Percentiles rank a stretch among this genome's conserved stretches.
These are phyloP conservation scores for Leishmania aethiopica DNA, from an alignment of 208 protist genomes.

Conservation along the genomic window DNA sequence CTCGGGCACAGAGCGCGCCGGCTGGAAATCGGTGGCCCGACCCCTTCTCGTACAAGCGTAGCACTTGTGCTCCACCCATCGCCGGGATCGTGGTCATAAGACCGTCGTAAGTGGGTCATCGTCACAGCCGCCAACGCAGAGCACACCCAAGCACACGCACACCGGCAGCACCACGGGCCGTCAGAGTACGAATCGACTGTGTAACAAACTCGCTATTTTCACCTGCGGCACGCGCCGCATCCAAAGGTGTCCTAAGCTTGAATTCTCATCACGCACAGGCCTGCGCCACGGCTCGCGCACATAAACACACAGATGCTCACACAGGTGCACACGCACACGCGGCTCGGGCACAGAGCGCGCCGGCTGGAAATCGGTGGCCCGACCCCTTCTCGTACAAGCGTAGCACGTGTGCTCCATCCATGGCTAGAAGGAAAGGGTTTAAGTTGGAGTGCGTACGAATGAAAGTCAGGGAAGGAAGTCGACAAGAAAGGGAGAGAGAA, in stretches of 20 bases:
- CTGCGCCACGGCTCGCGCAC: neutral
- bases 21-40: slow-evolving; percentile 25
- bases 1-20: slow-evolving; percentile 13
- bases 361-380: slow-evolving; percentile 28
- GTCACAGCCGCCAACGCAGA: too few relatives aligned
- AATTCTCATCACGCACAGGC: slow-evolving; percentile 34
- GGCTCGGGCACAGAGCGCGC: slow-evolving; percentile 9
- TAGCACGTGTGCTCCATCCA: slow-evolving; percentile 12
- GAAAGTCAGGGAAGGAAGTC: neutral
- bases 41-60: neutral
- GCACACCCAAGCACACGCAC: too few relatives aligned
- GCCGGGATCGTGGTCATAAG: too few relatives aligned
- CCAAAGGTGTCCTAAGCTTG: slow-evolving; percentile 69
- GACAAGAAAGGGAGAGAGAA: neutral
- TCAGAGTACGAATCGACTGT: slow-evolving; percentile 61
- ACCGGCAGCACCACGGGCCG: neutral
- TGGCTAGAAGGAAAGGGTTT: neutral
- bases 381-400: neutral
- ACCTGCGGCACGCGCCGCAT: slow-evolving; percentile 39
- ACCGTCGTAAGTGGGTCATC: too few relatives aligned
- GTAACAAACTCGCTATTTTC: slow-evolving; percentile 48
- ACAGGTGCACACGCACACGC: neutral
- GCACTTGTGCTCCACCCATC: too few relatives aligned
- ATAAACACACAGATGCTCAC: too few relatives aligned
- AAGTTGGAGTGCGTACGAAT: neutral